Percentiles rank a stretch among this genome's conserved stretches.
Conservation (phyloP, 192 early-diverging fungal species). For the Coemansia sp. region DNA sequence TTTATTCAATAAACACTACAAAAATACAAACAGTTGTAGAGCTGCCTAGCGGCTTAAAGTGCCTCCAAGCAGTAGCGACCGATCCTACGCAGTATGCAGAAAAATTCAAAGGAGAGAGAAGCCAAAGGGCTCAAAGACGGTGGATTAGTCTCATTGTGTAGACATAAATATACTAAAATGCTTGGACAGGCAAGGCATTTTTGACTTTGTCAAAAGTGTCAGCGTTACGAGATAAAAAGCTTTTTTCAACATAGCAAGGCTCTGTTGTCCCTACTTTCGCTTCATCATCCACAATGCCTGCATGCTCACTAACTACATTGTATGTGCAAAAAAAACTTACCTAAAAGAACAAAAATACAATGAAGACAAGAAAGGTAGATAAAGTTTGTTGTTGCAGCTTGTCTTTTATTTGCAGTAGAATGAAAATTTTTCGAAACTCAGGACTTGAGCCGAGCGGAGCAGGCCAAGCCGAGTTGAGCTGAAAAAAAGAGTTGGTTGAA, state of each 20-base stretch:
- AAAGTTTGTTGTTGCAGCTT: background rate
- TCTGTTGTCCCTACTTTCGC: slow-evolving; percentile 44
- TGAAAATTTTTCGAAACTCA: slow-evolving; percentile 6
- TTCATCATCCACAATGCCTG: slow-evolving; percentile 37
- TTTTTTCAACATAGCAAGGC: slow-evolving; percentile 20
- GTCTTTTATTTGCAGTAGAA: background rate
- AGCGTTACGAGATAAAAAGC: slow-evolving; percentile 35
- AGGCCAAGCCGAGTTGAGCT: background rate
- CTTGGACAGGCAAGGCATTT: no score
- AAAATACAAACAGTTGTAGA: background rate
- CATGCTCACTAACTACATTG: background rate
- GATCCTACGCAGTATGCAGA: no score
- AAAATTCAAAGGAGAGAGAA: no score
- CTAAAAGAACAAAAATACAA: background rate
- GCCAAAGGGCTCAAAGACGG: no score
- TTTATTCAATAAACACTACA: background rate
- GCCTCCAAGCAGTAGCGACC: no score
- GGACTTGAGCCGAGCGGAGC: slow-evolving; percentile 5
- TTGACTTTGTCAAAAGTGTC: slow-evolving; percentile 13
- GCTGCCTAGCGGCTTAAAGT: background rate
- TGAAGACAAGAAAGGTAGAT: background rate
- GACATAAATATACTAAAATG: no score
- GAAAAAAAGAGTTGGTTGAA: background rate
- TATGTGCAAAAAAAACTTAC: slow-evolving; percentile 1
- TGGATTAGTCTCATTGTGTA: no score